phyloP scores from a whole-genome alignment of 192 early-diverging fungal species.

The Powellomyces hirtus region DNA sequence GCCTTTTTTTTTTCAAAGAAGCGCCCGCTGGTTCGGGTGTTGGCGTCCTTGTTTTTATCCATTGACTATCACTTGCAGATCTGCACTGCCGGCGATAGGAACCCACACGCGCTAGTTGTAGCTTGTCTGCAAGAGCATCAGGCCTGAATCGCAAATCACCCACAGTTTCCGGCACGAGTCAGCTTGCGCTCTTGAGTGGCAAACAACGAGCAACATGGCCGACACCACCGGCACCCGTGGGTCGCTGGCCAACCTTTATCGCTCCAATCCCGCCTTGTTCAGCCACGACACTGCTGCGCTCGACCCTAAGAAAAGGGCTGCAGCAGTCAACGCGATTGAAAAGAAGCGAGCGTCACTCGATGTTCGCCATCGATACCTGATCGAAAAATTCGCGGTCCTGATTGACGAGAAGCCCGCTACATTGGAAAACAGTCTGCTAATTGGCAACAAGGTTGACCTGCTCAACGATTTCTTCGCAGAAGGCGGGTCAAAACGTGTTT shows the following conservation, averaged over 20 bases:
- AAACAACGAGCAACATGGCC: too few relatives aligned
- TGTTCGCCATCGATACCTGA: constrained; percentile 51
- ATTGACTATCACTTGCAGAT: too few relatives aligned
- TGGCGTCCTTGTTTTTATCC: too few relatives aligned
- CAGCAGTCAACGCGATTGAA: constrained; percentile 42
- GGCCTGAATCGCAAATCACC: too few relatives aligned
- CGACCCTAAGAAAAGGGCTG: constrained; percentile 33
- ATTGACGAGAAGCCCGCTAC: constrained; percentile 58
- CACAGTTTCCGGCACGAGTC: too few relatives aligned
- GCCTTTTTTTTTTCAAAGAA: too few relatives aligned
- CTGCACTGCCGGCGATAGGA: too few relatives aligned
- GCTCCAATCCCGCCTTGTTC: constrained; percentile 31
- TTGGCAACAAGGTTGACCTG: constrained; percentile 56
- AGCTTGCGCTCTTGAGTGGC: too few relatives aligned
- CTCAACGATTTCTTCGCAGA: constrained; percentile 65
- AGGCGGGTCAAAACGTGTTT: constrained; percentile 48
- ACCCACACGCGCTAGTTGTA: too few relatives aligned
- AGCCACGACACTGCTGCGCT: constrained; percentile 33
- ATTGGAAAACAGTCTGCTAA: constrained; percentile 53
- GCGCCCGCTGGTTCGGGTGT: too few relatives aligned
- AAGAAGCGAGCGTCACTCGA: constrained; percentile 59
- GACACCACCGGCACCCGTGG: constrained; percentile 24
- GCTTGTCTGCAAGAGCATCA: too few relatives aligned
- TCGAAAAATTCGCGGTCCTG: constrained; percentile 55
- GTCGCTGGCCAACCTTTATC: constrained; percentile 28